phyloP scores from a whole-genome alignment of 164 flowering plant genomes.

The Houttuynia cordata region DNA sequence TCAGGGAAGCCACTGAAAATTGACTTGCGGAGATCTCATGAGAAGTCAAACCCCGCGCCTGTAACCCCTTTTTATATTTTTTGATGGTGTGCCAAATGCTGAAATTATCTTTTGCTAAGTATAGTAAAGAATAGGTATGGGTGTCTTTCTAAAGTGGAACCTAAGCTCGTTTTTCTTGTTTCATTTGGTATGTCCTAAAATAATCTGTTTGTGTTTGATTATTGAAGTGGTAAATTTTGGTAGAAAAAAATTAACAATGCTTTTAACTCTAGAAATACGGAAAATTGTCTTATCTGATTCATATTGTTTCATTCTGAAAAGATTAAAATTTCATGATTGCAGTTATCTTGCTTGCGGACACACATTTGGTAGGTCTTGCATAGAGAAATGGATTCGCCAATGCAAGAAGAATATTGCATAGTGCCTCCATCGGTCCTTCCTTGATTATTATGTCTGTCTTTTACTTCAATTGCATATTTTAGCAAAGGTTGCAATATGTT shows the following conservation, averaged over 20 bases:
- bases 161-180: too few species aligned
- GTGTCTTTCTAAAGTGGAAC: too few species aligned
- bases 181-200: too few species aligned
- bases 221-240: not conserved
- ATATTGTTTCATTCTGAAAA: too few species aligned
- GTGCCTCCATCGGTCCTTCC: slow-evolving; percentile 20
- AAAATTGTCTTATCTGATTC: not conserved
- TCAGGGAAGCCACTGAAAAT: too few species aligned
- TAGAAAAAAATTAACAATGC: too few species aligned
- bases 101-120: not conserved
- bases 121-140: too few species aligned
- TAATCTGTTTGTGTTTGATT: too few species aligned
- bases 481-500: not conserved
- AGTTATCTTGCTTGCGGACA: slow-evolving; percentile 93
- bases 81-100: not conserved
- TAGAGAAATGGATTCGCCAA: slow-evolving; percentile 53
- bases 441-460: not conserved
- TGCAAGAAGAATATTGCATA: slow-evolving; percentile 23
- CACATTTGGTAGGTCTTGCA: slow-evolving; percentile 72
- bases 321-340: slow-evolving; percentile 13
- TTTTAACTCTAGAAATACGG: not conserved
- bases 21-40: too few species aligned
- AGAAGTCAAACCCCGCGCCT: too few species aligned
- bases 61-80: too few species aligned
- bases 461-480: not conserved